Percentiles rank a stretch among this genome's conserved stretches.
phyloP scores from a whole-genome alignment of 768 basidiomycete genomes.

The Panus rudis region DNA sequence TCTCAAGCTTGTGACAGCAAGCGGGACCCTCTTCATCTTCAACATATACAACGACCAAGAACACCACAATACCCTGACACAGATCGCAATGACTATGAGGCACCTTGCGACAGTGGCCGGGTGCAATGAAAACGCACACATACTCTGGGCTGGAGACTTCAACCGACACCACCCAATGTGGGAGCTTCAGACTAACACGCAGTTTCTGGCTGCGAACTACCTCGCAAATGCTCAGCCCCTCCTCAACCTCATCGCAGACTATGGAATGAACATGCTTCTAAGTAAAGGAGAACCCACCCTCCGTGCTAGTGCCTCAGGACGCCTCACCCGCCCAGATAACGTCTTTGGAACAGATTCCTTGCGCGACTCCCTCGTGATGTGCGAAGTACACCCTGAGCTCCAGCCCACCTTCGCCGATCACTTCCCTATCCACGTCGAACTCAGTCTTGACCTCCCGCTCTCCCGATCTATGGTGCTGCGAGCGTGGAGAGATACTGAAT shows the following conservation, averaged over 20 bases:
- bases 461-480: background rate
- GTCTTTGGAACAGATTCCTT: conserved; percentile 20
- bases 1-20: conserved; percentile 15
- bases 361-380: conserved; percentile 3
- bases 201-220: conserved; percentile 28
- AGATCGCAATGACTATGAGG: conserved; percentile 2
- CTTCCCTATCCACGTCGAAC: conserved; percentile 25
- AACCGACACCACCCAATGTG: conserved; percentile 34
- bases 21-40: conserved; percentile 22
- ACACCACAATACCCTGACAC: conserved; percentile 14
- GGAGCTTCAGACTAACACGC: conserved; percentile 26
- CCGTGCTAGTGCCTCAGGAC: conserved; percentile 27
- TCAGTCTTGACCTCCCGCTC: background rate
- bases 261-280: conserved; percentile 29
- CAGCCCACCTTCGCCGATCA: conserved; percentile 28
- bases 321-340: conserved; percentile 33
- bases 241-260: conserved; percentile 17
- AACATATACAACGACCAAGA: conserved; percentile 34
- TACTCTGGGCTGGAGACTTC: conserved; percentile 31
- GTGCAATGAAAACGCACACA: background rate
- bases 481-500: conserved; percentile 26
- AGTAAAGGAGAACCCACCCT: conserved; percentile 19
- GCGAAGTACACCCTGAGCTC: conserved; percentile 10
- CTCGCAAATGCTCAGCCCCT: conserved; percentile 17
- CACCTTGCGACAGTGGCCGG: too few species aligned